Percentiles rank a stretch among this genome's conserved stretches.
Evolutionary conservation across 768 basidiomycete genomes (phyloP).

Genomic region (Lentinula sp.): DNA sequence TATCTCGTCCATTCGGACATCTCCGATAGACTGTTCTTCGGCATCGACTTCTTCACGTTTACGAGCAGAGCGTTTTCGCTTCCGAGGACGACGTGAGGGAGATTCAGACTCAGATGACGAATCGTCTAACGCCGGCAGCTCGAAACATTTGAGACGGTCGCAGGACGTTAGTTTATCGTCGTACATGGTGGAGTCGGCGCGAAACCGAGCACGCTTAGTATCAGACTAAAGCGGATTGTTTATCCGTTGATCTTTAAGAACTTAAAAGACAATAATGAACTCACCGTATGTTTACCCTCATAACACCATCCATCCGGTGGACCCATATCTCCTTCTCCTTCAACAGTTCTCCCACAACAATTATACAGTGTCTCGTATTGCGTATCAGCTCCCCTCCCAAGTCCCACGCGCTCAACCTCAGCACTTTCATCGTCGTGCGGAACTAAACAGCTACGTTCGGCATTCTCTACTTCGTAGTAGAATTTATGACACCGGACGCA

Average conservation of each 20-base stretch:
- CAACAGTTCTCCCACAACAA: conserved; percentile 67
- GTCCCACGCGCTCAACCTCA: conserved; percentile 54
- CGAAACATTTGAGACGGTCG: conserved; percentile 46
- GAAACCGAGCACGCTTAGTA: conserved; percentile 69
- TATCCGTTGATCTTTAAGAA: too few relatives aligned
- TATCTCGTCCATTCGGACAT: background rate
- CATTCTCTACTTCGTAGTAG: conserved; percentile 70
- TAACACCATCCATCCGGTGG: conserved; percentile 88
- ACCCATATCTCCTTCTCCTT: conserved; percentile 76
- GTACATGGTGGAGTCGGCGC: conserved; percentile 62
- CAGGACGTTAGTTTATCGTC: conserved; percentile 70
- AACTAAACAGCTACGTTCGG: conserved; percentile 62
- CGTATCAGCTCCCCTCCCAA: conserved; percentile 19
- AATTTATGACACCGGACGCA: conserved; percentile 71
- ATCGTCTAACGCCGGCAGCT: conserved; percentile 22
- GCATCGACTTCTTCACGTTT: conserved; percentile 13
- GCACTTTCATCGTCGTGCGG: conserved; percentile 81
- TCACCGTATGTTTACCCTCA: conserved; percentile 72
- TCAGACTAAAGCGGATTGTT: conserved; percentile 44
- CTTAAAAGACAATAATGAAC: conserved; percentile 12
- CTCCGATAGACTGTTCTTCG: background rate
- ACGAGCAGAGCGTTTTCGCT: conserved; percentile 10
- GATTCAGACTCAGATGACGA: conserved; percentile 16
- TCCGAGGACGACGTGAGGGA: conserved; percentile 12
- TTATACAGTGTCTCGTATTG: conserved; percentile 57